phyloP scores from a whole-genome alignment of 148 eudicot species.

The Chenopodium berlandieri region DNA sequence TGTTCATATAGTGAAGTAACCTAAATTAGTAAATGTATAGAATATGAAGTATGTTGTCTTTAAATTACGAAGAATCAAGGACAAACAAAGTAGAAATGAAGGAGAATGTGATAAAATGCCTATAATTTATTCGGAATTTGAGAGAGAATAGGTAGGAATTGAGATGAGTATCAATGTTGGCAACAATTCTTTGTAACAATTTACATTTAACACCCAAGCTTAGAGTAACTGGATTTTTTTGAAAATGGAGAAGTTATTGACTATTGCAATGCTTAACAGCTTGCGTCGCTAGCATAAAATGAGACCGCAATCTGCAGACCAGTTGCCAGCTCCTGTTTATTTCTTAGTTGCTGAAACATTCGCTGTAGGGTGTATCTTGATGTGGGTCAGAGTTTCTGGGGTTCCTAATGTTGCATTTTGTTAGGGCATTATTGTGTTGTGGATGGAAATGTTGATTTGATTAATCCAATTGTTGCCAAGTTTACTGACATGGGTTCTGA shows the following conservation, averaged over 20 bases:
- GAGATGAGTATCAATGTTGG: background rate
- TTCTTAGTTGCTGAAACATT: background rate
- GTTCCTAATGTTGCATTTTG: background rate
- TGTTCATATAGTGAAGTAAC: too few relatives aligned
- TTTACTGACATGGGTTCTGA: conserved; percentile 63
- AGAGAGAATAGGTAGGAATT: background rate
- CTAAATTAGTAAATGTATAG: too few relatives aligned
- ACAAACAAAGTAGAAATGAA: background rate
- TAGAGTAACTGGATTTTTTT: background rate
- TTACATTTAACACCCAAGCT: background rate
- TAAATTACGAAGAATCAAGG: background rate
- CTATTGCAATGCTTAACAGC: too few relatives aligned
- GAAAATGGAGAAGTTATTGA: background rate
- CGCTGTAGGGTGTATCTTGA: background rate
- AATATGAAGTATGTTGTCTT: too few relatives aligned
- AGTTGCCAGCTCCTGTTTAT: background rate
- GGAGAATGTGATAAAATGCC: background rate
- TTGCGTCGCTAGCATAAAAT: background rate
- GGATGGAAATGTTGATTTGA: conserved; percentile 8
- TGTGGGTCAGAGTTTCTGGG: background rate
- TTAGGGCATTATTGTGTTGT: background rate
- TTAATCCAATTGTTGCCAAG: conserved; percentile 24
- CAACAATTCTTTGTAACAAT: background rate
- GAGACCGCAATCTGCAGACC: background rate
- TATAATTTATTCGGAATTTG: too few relatives aligned